Base-by-base conservation (phyloP, 2,329 filamentous ascomycete genomes). In the Sporothrix dimorphospora region DNA sequence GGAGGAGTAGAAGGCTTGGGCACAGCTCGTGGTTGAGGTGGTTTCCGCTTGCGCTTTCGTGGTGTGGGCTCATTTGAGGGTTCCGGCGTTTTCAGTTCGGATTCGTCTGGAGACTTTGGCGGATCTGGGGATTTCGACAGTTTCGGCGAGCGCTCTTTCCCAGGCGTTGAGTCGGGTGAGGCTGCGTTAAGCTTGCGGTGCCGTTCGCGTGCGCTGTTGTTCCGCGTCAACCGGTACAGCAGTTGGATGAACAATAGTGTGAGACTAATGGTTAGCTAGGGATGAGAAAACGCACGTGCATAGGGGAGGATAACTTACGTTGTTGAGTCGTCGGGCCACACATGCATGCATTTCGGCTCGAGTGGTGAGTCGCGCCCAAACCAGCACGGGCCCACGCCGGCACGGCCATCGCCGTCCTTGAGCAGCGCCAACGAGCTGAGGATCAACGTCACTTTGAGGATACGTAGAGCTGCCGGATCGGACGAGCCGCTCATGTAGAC, bases 321-420 rank as follows among this genome's bases (percentile, higher is more conserved):
- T 0, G 75, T 76, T 38, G 75, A 76, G 14, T 75, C 72, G 24
- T 73, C 70, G 0, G 75, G 75, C 75, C 75, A 76, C 21, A 72
- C 24, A 24, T 70, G 65, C 24, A 38, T 45, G 71, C 73, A 74
- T 16, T 21, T 47, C 2, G 70, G 61, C 27, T 40, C 40, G 1
- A 57, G 4, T 0, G 27, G 3, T 12, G 63, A 21, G 19, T 27
- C 8, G 6, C 40, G 61, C 2, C 73, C 73, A 49, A 75, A 76
- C 70, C 68, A 75, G 5, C 59, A 67, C 57, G 53, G 71, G 11
- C 75, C 75, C n/a, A 72, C 66, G 12, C 74, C 72, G 24, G 45
- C 21, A 1, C 53, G 47, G 27, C 27, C 21, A 34, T 19, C 21
- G 40, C 38, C 55, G 24, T 68, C 57, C 16, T 47, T 65, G n/a